These are phyloP conservation scores for Fusarium incarnatum DNA, from an alignment of 2,329 filamentous ascomycete genomes.

Conservation along the genomic window DNA sequence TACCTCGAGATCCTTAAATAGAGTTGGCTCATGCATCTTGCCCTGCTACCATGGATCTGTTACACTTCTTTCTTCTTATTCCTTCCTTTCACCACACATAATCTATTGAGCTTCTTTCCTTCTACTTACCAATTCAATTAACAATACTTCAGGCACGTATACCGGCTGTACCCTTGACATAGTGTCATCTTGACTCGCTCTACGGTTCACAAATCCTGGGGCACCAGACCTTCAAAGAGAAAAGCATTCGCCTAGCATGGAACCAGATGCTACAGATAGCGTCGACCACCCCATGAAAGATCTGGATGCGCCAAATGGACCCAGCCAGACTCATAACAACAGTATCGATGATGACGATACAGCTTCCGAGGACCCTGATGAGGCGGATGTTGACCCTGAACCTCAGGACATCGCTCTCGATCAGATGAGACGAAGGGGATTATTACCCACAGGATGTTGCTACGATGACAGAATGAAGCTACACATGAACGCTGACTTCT, in stretches of 20 bases:
- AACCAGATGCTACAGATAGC: constrained; percentile 53
- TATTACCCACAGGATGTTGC: constrained; percentile 79
- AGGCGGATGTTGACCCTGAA: constrained; percentile 52
- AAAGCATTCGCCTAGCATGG: constrained; percentile 17
- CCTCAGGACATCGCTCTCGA: constrained; percentile 54
- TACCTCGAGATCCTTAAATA: background rate
- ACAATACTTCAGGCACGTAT: constrained; percentile 11
- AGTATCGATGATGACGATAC: constrained; percentile 51
- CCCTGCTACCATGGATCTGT: constrained; percentile 9
- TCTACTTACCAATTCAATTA: background rate
- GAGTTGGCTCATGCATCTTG: constrained; percentile 7
- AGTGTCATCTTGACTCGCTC: constrained; percentile 4
- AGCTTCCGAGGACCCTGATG: constrained; percentile 51
- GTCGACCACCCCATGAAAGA: constrained; percentile 60
- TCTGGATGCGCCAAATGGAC: constrained; percentile 49
- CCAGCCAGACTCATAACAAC: constrained; percentile 31
- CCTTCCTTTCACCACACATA: background rate
- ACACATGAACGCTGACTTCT: constrained; percentile 86
- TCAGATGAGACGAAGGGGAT: constrained; percentile 57
- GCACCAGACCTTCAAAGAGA: constrained; percentile 34
- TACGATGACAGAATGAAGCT: constrained; percentile 97
- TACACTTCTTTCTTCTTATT: background rate
- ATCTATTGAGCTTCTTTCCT: background rate
- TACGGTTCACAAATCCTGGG: constrained; percentile 32
- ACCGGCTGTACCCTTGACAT: background rate